Evolutionary conservation across 495 filamentous ascomycete species (phyloP).

Genomic region (Trichoderma asperelloides): DNA sequence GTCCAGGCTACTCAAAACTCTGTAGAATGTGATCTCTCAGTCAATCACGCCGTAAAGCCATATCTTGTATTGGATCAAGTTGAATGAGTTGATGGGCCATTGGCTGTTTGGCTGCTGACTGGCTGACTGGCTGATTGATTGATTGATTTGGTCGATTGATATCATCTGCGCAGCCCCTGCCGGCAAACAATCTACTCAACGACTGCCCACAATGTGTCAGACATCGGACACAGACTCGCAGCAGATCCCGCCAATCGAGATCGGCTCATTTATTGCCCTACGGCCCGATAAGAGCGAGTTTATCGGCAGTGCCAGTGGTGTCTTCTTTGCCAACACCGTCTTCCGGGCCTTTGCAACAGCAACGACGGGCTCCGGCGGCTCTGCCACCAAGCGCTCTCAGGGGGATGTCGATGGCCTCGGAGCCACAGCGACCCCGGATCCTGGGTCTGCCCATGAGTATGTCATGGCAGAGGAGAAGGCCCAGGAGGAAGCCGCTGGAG

Average conservation of each 20-base stretch:
- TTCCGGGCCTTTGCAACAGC: conserved; percentile 3
- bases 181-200: background rate
- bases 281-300: conserved; percentile 5
- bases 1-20: background rate
- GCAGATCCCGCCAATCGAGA: conserved; percentile 6
- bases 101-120: background rate
- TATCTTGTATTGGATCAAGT: background rate
- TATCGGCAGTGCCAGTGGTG: conserved; percentile 3
- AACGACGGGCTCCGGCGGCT: background rate
- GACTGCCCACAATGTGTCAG: background rate
- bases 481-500: background rate
- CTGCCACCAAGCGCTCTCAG: background rate
- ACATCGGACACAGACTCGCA: conserved; percentile 3
- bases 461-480: conserved; percentile 4
- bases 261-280: conserved; percentile 7
- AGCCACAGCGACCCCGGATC: background rate
- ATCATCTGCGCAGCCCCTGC: background rate
- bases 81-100: background rate
- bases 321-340: conserved; percentile 6
- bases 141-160: background rate
- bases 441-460: background rate
- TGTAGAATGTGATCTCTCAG: background rate
- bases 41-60: background rate
- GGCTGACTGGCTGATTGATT: background rate
- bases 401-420: background rate